These are phyloP conservation scores for Cenococcum geophilum DNA, from an alignment of 495 filamentous ascomycete species.

Conservation along the genomic window DNA sequence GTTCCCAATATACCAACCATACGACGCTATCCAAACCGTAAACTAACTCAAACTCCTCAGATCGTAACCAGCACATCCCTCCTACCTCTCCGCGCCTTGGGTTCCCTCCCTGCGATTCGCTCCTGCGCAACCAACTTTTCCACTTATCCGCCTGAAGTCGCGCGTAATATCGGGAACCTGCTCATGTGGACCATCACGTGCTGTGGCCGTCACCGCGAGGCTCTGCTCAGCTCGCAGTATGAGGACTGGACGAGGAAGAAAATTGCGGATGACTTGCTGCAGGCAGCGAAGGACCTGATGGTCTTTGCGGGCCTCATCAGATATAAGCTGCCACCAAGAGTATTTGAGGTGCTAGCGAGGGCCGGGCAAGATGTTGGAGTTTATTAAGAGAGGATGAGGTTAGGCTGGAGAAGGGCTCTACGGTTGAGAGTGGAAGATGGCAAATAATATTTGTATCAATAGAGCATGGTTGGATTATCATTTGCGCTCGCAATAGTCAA, in stretches of 20 bases:
- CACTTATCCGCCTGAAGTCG: constrained; percentile 66
- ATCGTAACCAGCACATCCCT: constrained; percentile 65
- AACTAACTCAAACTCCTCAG: constrained; percentile 41
- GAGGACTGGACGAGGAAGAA: constrained; percentile 63
- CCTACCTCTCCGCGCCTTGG: constrained; percentile 66
- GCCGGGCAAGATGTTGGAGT: constrained; percentile 65
- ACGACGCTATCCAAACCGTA: too few species aligned
- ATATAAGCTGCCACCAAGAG: constrained; percentile 68
- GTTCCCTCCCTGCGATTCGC: constrained; percentile 68
- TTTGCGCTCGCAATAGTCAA: too few species aligned
- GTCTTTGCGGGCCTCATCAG: constrained; percentile 91
- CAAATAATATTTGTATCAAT: too few species aligned
- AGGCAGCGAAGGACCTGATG: constrained; percentile 79
- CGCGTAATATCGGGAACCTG: constrained; percentile 78
- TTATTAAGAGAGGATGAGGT: constrained; percentile 36
- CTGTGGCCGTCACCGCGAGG: constrained; percentile 67
- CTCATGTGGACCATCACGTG: constrained; percentile 88
- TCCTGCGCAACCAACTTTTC: constrained; percentile 64
- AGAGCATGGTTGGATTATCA: too few species aligned
- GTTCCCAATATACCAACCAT: background rate
- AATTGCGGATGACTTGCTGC: constrained; percentile 63
- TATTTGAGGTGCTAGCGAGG: constrained; percentile 76
- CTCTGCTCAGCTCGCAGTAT: constrained; percentile 58
- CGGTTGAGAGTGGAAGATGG: background rate
- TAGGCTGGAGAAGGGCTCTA: background rate